These are phyloP conservation scores for Leptographium procerum DNA, from an alignment of 2,329 filamentous ascomycete species.

Conservation along the genomic window DNA sequence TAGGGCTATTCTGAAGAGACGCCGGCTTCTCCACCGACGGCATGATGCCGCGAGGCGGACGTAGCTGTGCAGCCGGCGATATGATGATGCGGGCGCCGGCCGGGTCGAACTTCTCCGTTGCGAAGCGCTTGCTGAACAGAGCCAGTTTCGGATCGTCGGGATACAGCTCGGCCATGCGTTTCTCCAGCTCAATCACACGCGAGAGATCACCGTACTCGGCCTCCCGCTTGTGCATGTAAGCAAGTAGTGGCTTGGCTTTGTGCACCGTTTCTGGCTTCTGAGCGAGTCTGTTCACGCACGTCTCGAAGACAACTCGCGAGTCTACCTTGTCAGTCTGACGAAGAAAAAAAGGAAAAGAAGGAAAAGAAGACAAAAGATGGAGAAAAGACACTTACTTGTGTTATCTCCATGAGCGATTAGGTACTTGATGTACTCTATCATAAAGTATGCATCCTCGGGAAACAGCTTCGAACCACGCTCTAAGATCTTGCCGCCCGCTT, in stretches of 20 bases:
- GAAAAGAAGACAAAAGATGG: not conserved
- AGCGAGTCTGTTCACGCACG: conserved; percentile 71
- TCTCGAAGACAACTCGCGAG: conserved; percentile 92
- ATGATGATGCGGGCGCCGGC: conserved; percentile 72
- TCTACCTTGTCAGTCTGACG: conserved; percentile 39
- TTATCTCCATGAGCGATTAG: conserved; percentile 85
- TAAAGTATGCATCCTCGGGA: conserved; percentile 85
- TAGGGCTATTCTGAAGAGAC: conserved; percentile 34
- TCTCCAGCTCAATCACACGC: conserved; percentile 83
- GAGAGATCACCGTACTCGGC: conserved; percentile 86
- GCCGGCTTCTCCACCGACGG: conserved; percentile 38
- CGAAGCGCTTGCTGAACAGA: conserved; percentile 68
- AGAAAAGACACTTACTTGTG: conserved; percentile 55
- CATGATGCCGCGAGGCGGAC: conserved; percentile 37
- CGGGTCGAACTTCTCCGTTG: conserved; percentile 66
- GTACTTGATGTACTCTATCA: conserved; percentile 92
- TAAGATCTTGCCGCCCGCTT: conserved; percentile 87
- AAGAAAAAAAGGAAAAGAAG: not conserved
- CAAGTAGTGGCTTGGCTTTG: conserved; percentile 76
- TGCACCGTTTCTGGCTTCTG: conserved; percentile 61
- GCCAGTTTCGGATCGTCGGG: conserved; percentile 70
- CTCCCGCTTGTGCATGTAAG: conserved; percentile 92
- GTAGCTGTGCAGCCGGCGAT: conserved; percentile 68
- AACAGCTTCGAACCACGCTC: conserved; percentile 90
- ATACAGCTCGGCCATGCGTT: conserved; percentile 87